Evolutionary conservation across 2,329 filamentous ascomycete species (phyloP), one percentile per base, ranked within the genome.

Genomic region (Sclerotinia borealis): DNA sequence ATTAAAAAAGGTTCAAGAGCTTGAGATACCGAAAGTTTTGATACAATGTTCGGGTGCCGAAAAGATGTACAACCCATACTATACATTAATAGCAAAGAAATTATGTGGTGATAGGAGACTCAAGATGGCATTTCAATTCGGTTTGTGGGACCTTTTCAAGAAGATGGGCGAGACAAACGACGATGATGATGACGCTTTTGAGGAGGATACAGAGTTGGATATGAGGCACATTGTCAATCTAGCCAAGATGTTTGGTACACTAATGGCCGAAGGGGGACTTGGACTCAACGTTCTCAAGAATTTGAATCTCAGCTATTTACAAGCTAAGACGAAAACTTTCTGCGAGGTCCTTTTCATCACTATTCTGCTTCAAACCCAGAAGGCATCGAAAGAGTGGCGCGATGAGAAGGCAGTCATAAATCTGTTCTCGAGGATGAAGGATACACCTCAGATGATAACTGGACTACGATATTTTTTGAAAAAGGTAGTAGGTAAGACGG

Each of bases 61-160:
- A 77, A 81, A 88, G 63, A 81, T 82, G 0, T 96, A 97, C 76
- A 99, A 99, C 71, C 91, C 90, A 0, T 99, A 96, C 77, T 99
- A 99, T 74, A 90, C 91, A 0, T 80, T 96, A 1, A 87, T 99
- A 43, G 92, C 92, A 11, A 85, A 85, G 54, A 87, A 88, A 67
- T 81, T 97, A 10, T 96, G 92, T 72, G 80, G 80, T 4, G 90
- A 93, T 65, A 86, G 86, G 68, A 86, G 87, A 70, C 82, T 96
- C 68, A 85, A 86, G 66, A 93, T 93, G 77, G 88, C 91, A 1
- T 96, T 98, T 73, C 91, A 95, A 73, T 92, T 93, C 71, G 85
- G 88, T 9, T 79, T 98, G 1, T 96, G 93, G 87, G 91, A 90
- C 69, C 80, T 93, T 11, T 96, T 97, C 76, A 88, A 89, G 71